Evolutionary conservation across 106 monocot genomes (phyloP).

Genomic region (Iris macrosiphon): DNA sequence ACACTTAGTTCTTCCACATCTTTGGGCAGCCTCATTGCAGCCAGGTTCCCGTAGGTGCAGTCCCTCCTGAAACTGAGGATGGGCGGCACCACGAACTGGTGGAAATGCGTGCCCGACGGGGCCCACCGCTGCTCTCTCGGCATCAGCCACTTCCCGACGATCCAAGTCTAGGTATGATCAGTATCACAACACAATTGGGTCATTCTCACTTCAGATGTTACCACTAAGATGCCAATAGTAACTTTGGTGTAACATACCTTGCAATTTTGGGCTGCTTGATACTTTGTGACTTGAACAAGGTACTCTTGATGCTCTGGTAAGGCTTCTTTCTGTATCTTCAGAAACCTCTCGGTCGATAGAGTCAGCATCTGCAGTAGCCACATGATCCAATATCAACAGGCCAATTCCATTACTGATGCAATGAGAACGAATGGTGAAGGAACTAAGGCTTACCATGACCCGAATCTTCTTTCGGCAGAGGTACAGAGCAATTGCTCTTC

Average conservation of each 20-base stretch:
- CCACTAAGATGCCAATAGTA: background rate
- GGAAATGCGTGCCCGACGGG: constrained; percentile 87
- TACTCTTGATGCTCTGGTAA: constrained; percentile 44
- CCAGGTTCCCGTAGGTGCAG: constrained; percentile 94
- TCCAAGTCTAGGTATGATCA: constrained; percentile 90
- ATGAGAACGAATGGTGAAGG: background rate
- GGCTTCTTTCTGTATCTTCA: constrained; percentile 62
- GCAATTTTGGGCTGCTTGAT: constrained; percentile 61
- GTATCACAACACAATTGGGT: background rate
- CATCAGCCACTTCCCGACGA: constrained; percentile 89
- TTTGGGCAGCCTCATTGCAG: constrained; percentile 78
- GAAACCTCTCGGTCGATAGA: constrained; percentile 53
- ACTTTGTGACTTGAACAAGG: constrained; percentile 72
- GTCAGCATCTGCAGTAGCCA: constrained; percentile 43
- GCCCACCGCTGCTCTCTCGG: constrained; percentile 86
- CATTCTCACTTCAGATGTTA: background rate
- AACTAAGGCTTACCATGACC: constrained; percentile 50
- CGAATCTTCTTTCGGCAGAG: constrained; percentile 65
- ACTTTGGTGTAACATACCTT: constrained; percentile 29
- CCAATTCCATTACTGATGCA: no score
- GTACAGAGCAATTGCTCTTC: constrained; percentile 88
- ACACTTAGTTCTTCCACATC: constrained; percentile 74
- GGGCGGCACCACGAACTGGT: constrained; percentile 95
- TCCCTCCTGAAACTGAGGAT: constrained; percentile 76
- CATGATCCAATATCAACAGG: no score